Base-by-base conservation (phyloP, 176 grass and related monocot genomes). In the Pontederia paniculata region DNA sequence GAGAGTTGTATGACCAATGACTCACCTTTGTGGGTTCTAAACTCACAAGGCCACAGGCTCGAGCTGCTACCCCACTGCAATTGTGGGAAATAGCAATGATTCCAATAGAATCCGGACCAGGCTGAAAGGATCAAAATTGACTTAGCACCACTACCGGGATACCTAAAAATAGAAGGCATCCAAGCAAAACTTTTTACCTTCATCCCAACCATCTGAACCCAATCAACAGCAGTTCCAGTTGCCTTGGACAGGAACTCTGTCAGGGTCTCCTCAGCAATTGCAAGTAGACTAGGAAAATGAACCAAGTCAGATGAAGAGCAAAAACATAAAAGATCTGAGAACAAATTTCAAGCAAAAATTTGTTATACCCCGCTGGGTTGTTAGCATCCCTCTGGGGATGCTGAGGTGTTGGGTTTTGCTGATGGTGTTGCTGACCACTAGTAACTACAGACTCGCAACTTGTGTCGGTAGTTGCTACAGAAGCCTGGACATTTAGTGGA, bases 31-130 rank as follows among this genome's bases (percentile, higher is more conserved):
- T 91, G 83, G 94, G 87, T 79, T 98, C 87, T 68, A 98, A 87
- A 77, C 87, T 81, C 86, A 98, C 94, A 78, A 98, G 94, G 70
- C 94, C 94, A 0, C 94, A 98, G 71, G 94, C 94, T 79, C 94
- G 80, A 31, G 94, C 94, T 81, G 94, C 94, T 69, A 98, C 78
- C 42, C 94, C 94, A 93, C 75, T 76, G 60, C 87, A 98, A 77
- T 88, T 98, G 94, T 98, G 94, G 68, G 94, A 98, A 93, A 98
- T 87, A 87, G 94, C 87, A 45, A 98, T 88, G 87, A 98, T 98
- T 93, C 94, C 94, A 79, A 91, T 90, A 83, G 94, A 98, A 98
- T 98, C 94, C 87, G 94, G 94, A 98, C 94, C 94, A 98, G 94
- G 94, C 94, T 97, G 76, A 9, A 61, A 53, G 16, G 13, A 31